Evolutionary conservation across 78 protist species (phyloP).

Genomic region (Bodo saltans): DNA sequence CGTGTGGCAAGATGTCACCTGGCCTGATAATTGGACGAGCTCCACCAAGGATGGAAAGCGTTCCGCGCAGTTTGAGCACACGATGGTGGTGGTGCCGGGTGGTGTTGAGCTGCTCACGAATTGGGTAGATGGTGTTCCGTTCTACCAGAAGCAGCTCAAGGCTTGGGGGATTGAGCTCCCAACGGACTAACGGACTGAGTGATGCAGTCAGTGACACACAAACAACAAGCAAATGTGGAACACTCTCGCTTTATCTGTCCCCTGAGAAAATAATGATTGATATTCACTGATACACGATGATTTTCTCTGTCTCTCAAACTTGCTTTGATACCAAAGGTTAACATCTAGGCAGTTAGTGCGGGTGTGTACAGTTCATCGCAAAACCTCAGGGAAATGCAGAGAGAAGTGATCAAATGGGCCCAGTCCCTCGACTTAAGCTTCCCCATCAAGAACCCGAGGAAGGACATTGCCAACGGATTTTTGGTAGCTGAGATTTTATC

Average conservation of each 20-base stretch:
- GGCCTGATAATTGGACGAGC: conserved; percentile 95
- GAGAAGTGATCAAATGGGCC: conserved; percentile 72
- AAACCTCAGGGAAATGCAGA: no score
- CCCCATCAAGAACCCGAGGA: conserved; percentile 53
- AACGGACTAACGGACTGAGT: no score
- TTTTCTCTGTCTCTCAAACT: no score
- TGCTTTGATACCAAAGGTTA: no score
- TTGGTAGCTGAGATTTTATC: conserved; percentile 74
- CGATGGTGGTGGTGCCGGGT: conserved; percentile 76
- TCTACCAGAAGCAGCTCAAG: background rate
- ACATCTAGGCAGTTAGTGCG: no score
- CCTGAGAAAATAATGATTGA: no score
- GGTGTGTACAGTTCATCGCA: no score
- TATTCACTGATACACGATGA: no score
- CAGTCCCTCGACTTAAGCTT: conserved; percentile 61
- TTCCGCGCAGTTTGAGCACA: conserved; percentile 97
- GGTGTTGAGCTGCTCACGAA: conserved; percentile 44
- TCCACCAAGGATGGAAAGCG: conserved; percentile 84
- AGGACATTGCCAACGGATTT: conserved; percentile 78
- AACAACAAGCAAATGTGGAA: no score
- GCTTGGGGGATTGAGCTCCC: background rate
- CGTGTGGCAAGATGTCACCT: conserved; percentile 44
- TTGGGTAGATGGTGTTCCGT: background rate
- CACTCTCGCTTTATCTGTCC: no score
- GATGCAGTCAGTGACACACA: no score